Base-by-base conservation (phyloP, 1,284 basidiomycete genomes). In the Pseudozyma sp. region DNA sequence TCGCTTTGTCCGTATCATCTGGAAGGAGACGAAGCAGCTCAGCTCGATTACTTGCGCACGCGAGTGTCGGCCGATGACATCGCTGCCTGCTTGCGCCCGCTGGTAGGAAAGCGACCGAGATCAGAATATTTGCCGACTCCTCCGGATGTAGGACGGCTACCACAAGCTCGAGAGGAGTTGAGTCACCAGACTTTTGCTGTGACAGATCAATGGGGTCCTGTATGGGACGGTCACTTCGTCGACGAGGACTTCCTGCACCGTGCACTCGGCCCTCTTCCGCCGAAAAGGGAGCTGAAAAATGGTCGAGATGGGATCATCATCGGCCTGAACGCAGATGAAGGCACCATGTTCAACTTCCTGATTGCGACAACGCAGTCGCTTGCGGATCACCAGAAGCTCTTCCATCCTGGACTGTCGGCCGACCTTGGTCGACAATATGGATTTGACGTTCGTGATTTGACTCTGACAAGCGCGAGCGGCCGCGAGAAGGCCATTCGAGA, bases 271-370 rank as follows among this genome's bases (percentile, higher is more conserved):
- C 67, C 72, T 16, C 34, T 70, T 7, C 72, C 59, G 13, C 36
- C 56, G 1, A 59, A 52, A 12, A 51, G 40, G 13, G 16, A 72
- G 43, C 56, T 78, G 7, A 55, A 53, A 9, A 78, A 78, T 21
- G 77, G 67, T 16, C 40, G 55, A 14, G 42, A 43, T 34, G 77
- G 77, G 10, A 44, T 77, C 6, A 44, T 78, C 16, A 36, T 78
- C 8, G 77, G 77, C 3, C 49, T 76, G 54, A 59, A 53, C 16
- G 77, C 67, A 8, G 77, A 79, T 43, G 77, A 79, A 42, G 77
- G 77, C 3, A 70, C 76, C 36, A 71, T 79, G 59, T 79, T 79
- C 65, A 79, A 77, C 43, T 60, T 79, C 16, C 51, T 75, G 18
- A 50, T 78, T 25, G 47, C 54, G 18, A 71, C 74, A 7, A 49